phyloP scores from a whole-genome alignment of 192 early-diverging fungal genomes.

The Paraglomus occultum region DNA sequence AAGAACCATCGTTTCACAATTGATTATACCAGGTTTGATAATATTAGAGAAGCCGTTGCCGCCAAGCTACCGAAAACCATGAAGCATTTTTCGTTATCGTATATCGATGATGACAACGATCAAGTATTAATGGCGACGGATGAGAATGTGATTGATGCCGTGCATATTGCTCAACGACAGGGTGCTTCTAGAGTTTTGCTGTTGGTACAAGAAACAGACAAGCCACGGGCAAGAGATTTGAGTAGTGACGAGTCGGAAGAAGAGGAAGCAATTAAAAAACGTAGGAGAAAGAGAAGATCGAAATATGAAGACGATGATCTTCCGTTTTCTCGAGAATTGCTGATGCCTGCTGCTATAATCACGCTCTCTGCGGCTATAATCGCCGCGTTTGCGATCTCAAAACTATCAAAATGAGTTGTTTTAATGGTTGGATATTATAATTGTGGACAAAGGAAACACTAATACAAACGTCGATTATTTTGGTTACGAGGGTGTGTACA shows the following conservation, averaged over 20 bases:
- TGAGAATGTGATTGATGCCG: conserved; percentile 81
- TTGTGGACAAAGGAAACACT: no score
- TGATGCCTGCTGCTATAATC: conserved; percentile 54
- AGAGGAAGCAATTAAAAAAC: background rate
- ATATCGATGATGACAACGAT: conserved; percentile 92
- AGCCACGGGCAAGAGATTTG: background rate
- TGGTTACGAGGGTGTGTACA: no score
- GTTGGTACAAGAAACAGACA: conserved; percentile 43
- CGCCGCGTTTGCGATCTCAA: conserved; percentile 49
- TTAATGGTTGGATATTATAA: no score
- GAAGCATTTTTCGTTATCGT: conserved; percentile 60
- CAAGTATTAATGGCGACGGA: conserved; percentile 74
- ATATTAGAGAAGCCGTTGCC: conserved; percentile 54
- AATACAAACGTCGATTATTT: no score
- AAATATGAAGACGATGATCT: conserved; percentile 37
- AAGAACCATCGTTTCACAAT: conserved; percentile 76
- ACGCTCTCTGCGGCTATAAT: conserved; percentile 53
- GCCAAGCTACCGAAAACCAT: conserved; percentile 51
- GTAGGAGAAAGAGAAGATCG: conserved; percentile 2
- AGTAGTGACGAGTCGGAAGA: background rate
- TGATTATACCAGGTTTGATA: conserved; percentile 48
- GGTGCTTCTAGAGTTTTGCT: conserved; percentile 78
- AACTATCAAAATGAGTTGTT: background rate
- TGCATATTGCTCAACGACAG: conserved; percentile 74
- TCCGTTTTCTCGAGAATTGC: conserved; percentile 39